Evolutionary conservation across 768 basidiomycete genomes (phyloP).

Genomic region (Artomyces pyxidatus): DNA sequence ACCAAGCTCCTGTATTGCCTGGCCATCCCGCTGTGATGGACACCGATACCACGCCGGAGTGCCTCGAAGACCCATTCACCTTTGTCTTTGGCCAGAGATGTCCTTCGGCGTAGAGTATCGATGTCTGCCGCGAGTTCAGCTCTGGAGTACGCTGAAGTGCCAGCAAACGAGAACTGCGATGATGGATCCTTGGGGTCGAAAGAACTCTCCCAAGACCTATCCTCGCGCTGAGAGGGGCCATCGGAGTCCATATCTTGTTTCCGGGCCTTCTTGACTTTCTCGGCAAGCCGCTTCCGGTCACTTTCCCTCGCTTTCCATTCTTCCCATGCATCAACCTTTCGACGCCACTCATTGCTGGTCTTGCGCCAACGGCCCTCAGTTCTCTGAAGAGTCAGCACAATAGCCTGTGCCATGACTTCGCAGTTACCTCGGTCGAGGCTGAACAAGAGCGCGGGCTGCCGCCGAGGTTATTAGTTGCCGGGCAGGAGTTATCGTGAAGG

Average conservation of each 20-base stretch:
- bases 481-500: background rate
- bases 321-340: conserved; percentile 44
- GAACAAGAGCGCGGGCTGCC: conserved; percentile 63
- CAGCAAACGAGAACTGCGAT: conserved; percentile 53
- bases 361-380: conserved; percentile 46
- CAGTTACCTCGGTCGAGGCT: conserved; percentile 54
- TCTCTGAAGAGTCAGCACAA: conserved; percentile 29
- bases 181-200: conserved; percentile 55
- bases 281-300: conserved; percentile 37
- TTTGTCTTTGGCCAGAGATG: conserved; percentile 26
- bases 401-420: conserved; percentile 39
- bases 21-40: conserved; percentile 68
- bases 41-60: conserved; percentile 52
- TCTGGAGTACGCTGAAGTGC: conserved; percentile 34
- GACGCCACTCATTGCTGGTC: conserved; percentile 38
- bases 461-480: background rate
- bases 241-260: conserved; percentile 26
- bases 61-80: conserved; percentile 39
- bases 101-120: conserved; percentile 26
- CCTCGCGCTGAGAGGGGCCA: conserved; percentile 14
- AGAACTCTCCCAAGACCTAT: conserved; percentile 37
- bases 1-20: conserved; percentile 49
- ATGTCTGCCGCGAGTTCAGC: conserved; percentile 44
- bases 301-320: conserved; percentile 39
- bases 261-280: conserved; percentile 33